phyloP scores from a whole-genome alignment of 352 stramenopile species.

The Phytophthora fragariaefolia region DNA sequence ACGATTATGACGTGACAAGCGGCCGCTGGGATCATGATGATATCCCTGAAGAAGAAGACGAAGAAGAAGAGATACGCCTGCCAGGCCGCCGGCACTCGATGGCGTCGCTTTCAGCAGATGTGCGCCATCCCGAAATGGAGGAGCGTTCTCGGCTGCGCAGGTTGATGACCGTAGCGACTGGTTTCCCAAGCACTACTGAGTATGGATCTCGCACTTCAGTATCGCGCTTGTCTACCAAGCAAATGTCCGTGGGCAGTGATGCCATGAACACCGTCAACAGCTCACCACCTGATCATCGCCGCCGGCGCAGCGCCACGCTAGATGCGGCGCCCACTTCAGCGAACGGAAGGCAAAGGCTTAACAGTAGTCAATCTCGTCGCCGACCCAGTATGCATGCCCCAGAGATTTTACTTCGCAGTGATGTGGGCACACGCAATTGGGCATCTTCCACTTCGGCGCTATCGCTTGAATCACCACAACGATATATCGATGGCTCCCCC shows the following conservation, averaged over 20 bases:
- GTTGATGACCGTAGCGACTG: slow-evolving; percentile 26
- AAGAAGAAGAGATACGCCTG: slow-evolving; percentile 25
- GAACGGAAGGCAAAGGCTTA: background rate
- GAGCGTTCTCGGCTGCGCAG: slow-evolving; percentile 28
- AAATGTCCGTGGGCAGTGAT: slow-evolving; percentile 29
- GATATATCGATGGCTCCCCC: slow-evolving; percentile 28
- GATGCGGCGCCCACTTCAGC: background rate
- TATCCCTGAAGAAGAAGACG: slow-evolving; percentile 38
- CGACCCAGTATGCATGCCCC: slow-evolving; percentile 37
- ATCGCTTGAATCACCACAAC: slow-evolving; percentile 46
- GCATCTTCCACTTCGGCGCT: slow-evolving; percentile 51
- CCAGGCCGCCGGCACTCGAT: slow-evolving; percentile 34
- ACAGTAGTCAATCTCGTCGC: slow-evolving; percentile 9
- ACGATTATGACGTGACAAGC: slow-evolving; percentile 23
- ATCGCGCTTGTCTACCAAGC: slow-evolving; percentile 30
- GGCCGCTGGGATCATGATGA: slow-evolving; percentile 51
- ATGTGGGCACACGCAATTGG: slow-evolving; percentile 53
- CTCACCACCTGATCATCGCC: slow-evolving; percentile 29
- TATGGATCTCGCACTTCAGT: slow-evolving; percentile 11
- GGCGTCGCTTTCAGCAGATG: slow-evolving; percentile 28
- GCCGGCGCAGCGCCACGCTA: slow-evolving; percentile 35
- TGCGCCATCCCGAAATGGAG: slow-evolving; percentile 28
- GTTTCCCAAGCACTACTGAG: slow-evolving; percentile 8
- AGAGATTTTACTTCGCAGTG: slow-evolving; percentile 53
- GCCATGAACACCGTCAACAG: slow-evolving; percentile 40